Conservation (phyloP, 768 basidiomycete species). For the Trametes cubensis region DNA sequence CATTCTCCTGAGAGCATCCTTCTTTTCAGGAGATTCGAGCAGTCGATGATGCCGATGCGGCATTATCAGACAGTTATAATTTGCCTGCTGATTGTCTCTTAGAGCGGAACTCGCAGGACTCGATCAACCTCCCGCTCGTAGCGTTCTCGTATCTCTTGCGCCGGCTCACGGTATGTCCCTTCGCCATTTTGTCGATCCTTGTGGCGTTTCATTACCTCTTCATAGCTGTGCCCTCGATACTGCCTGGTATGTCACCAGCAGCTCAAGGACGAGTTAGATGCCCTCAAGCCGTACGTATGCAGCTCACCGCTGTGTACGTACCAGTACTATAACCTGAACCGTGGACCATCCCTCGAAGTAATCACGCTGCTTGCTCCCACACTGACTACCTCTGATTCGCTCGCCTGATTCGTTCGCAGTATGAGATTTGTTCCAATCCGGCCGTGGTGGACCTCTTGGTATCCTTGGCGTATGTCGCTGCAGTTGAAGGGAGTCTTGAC, state of each 20-base stretch:
- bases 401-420: conserved; percentile 40
- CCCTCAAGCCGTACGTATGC: conserved; percentile 77
- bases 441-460: conserved; percentile 69
- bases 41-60: background rate
- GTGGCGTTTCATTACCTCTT: background rate
- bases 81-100: conserved; percentile 61
- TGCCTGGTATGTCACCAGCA: conserved; percentile 77
- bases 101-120: conserved; percentile 34
- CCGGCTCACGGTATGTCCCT: conserved; percentile 53
- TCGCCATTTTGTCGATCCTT: background rate
- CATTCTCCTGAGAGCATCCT: background rate
- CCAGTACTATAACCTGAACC: conserved; percentile 66
- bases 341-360: conserved; percentile 71
- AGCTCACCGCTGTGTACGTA: conserved; percentile 65
- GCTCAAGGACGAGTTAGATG: conserved; percentile 52
- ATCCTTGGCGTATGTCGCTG: conserved; percentile 61
- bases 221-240: conserved; percentile 64
- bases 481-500: conserved; percentile 53
- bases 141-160: conserved; percentile 69
- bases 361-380: conserved; percentile 12
- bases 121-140: conserved; percentile 62
- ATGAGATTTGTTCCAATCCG: conserved; percentile 69
- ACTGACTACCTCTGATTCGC: background rate
- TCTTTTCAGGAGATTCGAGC: background rate
- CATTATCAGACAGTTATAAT: conserved; percentile 38